phyloP scores from a whole-genome alignment of 1,284 basidiomycete genomes.

The Cystobasidium slooffiae region DNA sequence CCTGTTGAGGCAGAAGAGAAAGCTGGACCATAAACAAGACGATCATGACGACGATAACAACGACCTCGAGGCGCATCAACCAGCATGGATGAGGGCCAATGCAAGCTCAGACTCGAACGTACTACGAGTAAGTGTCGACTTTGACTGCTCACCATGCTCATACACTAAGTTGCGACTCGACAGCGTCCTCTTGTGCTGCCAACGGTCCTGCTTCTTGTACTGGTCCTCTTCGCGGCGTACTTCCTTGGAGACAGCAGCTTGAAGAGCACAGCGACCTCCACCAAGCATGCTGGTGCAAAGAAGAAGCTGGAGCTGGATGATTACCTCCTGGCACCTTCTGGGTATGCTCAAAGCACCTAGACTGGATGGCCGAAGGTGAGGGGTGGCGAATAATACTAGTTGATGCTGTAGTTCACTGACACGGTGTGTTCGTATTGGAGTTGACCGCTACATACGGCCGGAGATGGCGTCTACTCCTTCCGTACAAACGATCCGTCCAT shows the following conservation, averaged over 20 bases:
- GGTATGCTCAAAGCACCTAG: conserved; percentile 61
- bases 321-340: conserved; percentile 85
- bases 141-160: too few species aligned
- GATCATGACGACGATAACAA: too few species aligned
- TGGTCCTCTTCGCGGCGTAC: conserved; percentile 39
- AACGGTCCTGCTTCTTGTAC: conserved; percentile 32
- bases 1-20: too few species aligned
- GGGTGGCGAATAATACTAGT: background rate
- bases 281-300: conserved; percentile 26
- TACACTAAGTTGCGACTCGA: too few species aligned
- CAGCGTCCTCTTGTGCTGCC: too few species aligned
- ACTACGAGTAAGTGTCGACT: too few species aligned
- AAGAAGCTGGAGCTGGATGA: conserved; percentile 74
- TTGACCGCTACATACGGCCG: conserved; percentile 63
- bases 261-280: background rate
- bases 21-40: too few species aligned
- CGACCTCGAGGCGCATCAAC: too few species aligned
- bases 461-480: conserved; percentile 84
- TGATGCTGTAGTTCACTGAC: too few species aligned
- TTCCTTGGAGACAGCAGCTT: conserved; percentile 27
- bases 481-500: conserved; percentile 66
- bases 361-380: conserved; percentile 87
- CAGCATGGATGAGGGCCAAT: too few species aligned
- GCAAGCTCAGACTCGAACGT: too few species aligned
- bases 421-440: background rate